Percentiles rank a stretch among this genome's conserved stretches.
phyloP scores from a whole-genome alignment of 345 rosid species.

The Psidium guajava region DNA sequence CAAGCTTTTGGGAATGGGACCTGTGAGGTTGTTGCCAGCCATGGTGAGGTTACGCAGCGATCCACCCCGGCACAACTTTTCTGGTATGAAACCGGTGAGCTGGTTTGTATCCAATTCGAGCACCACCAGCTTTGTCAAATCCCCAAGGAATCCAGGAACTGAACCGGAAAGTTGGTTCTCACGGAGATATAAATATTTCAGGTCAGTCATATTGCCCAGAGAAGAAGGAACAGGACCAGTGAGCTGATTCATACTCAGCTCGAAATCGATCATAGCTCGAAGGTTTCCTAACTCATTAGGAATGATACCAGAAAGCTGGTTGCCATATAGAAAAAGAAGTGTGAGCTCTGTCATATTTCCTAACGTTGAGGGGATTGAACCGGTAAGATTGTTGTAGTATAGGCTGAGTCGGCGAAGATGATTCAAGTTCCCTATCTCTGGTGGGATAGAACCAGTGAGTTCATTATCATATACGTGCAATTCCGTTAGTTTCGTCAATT shows the following conservation, averaged over 20 bases:
- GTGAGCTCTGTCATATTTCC: not conserved
- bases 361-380: not conserved
- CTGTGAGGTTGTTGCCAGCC: slow-evolving; percentile 10
- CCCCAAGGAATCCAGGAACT: slow-evolving; percentile 15
- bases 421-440: slow-evolving; percentile 2
- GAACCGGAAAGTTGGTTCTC: slow-evolving; percentile 18
- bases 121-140: not conserved
- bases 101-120: not conserved
- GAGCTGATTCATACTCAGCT: not conserved
- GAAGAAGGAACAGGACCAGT: slow-evolving; percentile 4
- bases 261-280: not conserved
- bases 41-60: not conserved
- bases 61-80: not conserved
- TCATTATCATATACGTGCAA: slow-evolving; percentile 1
- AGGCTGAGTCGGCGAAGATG: not conserved
- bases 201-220: slow-evolving; percentile 14
- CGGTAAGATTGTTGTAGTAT: not conserved
- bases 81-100: slow-evolving; percentile 1
- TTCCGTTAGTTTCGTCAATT: not conserved
- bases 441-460: slow-evolving; percentile 13
- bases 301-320: not conserved
- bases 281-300: slow-evolving; percentile 11
- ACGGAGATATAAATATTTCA: slow-evolving; percentile 11
- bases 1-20: slow-evolving; percentile 11
- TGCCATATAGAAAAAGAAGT: not conserved